Conservation (phyloP, 1,284 basidiomycete species). For the Phenoliferia sp. region DNA sequence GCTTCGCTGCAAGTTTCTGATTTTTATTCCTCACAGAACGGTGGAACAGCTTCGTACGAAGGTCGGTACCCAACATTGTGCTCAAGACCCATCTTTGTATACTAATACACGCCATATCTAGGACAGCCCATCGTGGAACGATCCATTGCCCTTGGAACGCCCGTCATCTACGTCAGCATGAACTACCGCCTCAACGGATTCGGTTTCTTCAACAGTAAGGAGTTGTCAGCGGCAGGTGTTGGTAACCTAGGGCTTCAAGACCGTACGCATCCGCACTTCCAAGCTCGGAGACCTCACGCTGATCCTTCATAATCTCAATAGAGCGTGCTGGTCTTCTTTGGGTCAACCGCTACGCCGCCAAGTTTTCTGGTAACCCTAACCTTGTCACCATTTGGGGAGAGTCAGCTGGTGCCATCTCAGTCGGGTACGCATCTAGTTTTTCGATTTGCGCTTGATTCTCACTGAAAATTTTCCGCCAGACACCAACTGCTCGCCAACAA, state of each 20-base stretch:
- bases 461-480: neutral
- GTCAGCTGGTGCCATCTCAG: neutral
- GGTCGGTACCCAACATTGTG: too few relatives aligned
- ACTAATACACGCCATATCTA: too few relatives aligned
- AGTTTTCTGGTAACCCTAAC: neutral
- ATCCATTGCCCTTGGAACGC: slow-evolving; percentile 11
- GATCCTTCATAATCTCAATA: neutral
- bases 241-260: neutral
- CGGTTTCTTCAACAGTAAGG: slow-evolving; percentile 49
- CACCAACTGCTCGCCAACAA: neutral
- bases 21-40: slow-evolving; percentile 39
- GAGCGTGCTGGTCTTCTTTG: slow-evolving; percentile 6
- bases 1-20: too few relatives aligned
- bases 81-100: too few relatives aligned
- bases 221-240: slow-evolving; percentile 8
- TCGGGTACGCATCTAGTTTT: neutral
- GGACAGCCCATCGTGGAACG: slow-evolving; percentile 9
- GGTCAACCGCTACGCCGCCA: neutral
- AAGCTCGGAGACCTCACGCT: too few relatives aligned
- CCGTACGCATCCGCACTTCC: too few relatives aligned
- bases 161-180: slow-evolving; percentile 27
- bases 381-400: neutral
- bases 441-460: neutral
- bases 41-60: slow-evolving; percentile 39
- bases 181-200: slow-evolving; percentile 48